Conservation (phyloP, 768 basidiomycete species). For the Leucosporidium scottii region DNA sequence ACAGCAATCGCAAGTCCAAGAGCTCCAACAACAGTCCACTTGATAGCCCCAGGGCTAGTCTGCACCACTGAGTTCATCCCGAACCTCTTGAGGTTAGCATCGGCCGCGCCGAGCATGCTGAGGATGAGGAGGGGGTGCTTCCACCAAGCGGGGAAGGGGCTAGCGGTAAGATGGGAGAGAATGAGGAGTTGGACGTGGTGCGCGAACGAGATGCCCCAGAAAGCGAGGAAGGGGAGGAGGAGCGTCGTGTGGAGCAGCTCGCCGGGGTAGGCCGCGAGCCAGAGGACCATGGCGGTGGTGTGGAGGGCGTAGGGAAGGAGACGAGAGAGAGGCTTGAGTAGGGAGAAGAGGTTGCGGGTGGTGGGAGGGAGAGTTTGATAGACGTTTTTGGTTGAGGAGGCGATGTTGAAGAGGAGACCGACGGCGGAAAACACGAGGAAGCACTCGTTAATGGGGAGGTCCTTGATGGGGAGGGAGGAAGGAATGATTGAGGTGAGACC, state of each 20-base stretch:
- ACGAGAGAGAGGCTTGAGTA: slow-evolving; percentile 56
- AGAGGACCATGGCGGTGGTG: slow-evolving; percentile 63
- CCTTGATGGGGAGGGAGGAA: slow-evolving; percentile 51
- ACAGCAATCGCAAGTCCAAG: slow-evolving; percentile 41
- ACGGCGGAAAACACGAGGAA: slow-evolving; percentile 77
- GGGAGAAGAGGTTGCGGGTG: slow-evolving; percentile 26
- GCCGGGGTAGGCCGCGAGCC: slow-evolving; percentile 63
- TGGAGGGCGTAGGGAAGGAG: slow-evolving; percentile 74
- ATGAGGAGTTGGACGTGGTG: slow-evolving; percentile 82
- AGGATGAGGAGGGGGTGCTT: slow-evolving; percentile 85
- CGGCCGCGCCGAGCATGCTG: slow-evolving; percentile 66
- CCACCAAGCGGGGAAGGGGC: slow-evolving; percentile 59
- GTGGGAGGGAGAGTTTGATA: slow-evolving; percentile 41
- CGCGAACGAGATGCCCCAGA: slow-evolving; percentile 65
- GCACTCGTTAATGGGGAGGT: slow-evolving; percentile 69
- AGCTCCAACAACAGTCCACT: background rate
- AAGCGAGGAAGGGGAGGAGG: slow-evolving; percentile 79
- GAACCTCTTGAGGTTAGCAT: slow-evolving; percentile 69
- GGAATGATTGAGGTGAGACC: slow-evolving; percentile 46
- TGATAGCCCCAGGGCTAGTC: slow-evolving; percentile 5
- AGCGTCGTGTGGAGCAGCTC: slow-evolving; percentile 61
- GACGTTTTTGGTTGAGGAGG: slow-evolving; percentile 45
- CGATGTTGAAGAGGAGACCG: slow-evolving; percentile 70
- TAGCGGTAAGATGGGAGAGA: slow-evolving; percentile 79
- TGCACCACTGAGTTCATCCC: slow-evolving; percentile 55